Evolutionary conservation across 2,329 filamentous ascomycete genomes (phyloP).

Genomic region (Diaporthe sp.): DNA sequence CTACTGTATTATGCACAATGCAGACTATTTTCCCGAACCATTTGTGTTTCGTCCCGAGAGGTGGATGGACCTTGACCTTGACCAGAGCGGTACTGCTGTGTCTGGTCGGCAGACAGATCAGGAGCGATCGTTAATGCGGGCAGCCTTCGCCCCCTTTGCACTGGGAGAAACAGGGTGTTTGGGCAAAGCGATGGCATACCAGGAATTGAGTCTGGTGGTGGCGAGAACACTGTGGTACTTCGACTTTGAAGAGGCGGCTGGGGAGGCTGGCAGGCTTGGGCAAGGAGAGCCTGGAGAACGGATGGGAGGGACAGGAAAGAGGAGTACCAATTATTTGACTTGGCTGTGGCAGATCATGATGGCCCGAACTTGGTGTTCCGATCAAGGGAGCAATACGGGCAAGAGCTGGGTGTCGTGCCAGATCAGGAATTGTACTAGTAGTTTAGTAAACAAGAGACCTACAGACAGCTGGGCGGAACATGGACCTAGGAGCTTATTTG

Average conservation of each 20-base stretch:
- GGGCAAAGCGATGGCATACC: slow-evolving; percentile 43
- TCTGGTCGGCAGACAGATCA: background rate
- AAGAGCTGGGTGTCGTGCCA: background rate
- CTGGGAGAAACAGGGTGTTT: slow-evolving; percentile 48
- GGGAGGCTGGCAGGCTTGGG: background rate
- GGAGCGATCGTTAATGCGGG: slow-evolving; percentile 21
- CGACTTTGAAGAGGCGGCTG: slow-evolving; percentile 25
- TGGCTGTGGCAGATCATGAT: background rate
- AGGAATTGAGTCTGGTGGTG: slow-evolving; percentile 37
- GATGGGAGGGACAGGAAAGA: background rate
- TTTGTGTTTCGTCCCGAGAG: background rate
- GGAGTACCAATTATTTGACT: slow-evolving; percentile 6
- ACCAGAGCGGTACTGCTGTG: background rate
- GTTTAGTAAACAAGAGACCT: background rate
- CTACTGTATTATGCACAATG: slow-evolving; percentile 11
- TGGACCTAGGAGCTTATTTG: no score
- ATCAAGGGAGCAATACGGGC: background rate
- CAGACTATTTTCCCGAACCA: background rate
- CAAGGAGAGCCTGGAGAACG: background rate
- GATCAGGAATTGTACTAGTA: background rate
- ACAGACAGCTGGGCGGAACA: background rate
- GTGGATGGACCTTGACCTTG: background rate
- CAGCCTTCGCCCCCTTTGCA: slow-evolving; percentile 46
- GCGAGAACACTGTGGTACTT: slow-evolving; percentile 38
- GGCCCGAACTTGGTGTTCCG: slow-evolving; percentile 1